Conservation (phyloP, 768 basidiomycete genomes). For the Boletus huronensis region DNA sequence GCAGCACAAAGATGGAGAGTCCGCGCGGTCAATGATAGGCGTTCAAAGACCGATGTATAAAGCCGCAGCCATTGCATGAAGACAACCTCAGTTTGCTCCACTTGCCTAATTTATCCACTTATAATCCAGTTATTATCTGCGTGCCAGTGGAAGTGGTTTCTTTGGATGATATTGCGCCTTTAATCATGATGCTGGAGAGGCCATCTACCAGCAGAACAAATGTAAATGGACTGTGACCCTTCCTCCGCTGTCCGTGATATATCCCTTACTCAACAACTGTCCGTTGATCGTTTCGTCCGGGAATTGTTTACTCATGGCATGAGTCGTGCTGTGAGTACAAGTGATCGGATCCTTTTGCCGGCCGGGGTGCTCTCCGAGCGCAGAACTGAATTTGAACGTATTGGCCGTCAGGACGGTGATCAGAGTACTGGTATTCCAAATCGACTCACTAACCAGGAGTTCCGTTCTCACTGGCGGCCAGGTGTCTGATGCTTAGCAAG, state of each 20-base stretch:
- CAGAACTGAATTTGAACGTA: background rate
- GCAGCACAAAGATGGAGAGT: background rate
- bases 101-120: constrained; percentile 4
- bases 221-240: background rate
- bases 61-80: background rate
- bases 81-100: constrained; percentile 2
- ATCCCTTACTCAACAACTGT: background rate
- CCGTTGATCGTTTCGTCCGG: background rate
- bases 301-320: constrained; percentile 1
- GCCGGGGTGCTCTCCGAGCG: background rate
- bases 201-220: background rate
- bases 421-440: constrained; percentile 3
- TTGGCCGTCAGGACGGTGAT: background rate
- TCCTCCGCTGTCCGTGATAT: background rate
- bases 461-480: background rate
- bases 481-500: background rate
- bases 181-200: background rate
- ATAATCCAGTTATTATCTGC: background rate
- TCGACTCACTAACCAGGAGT: constrained; percentile 6
- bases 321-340: constrained; percentile 4
- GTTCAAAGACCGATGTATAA: constrained; percentile 1
- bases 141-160: background rate
- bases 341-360: constrained; percentile 4
- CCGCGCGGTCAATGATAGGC: background rate
- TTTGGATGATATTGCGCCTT: background rate